Evolutionary conservation across 139 green algal genomes (phyloP), one percentile per base, ranked within the genome.

Genomic region (Chlamydomonas applanata): DNA sequence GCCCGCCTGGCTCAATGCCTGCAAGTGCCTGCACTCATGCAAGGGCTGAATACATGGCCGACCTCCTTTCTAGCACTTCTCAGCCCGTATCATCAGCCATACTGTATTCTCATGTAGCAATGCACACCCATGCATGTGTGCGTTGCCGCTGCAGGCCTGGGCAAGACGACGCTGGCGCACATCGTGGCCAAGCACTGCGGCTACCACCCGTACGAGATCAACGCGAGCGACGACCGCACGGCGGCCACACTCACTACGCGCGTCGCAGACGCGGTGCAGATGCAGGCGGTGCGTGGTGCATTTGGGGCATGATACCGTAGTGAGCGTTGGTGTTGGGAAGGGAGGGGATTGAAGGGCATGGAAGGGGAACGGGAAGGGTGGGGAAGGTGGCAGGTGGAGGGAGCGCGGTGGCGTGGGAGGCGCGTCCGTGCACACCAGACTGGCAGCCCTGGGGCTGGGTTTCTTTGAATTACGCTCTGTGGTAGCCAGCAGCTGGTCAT

Each of bases 141-240:
- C n/a, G 30, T 22, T 52, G n/a, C n/a, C n/a, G 33, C 65, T 77
- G 40, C 90, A 89, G 95, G 96, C 25, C 69, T 96, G 32, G 96
- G 96, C 40, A 99, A 99, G 81, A 99, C 96, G 4, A 99, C 94
- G 0, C 81, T 99, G 40, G 96, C 93, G 1, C 94, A 99, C 72
- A 87, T 98, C 20, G 89, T 89, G 2, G 96, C 95, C 0, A 61
- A 73, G 16, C 95, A 98, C 77, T 98, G 95, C 76, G 95, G 96
- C 44, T 99, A 99, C 80, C 81, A 91, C 9, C 82, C 92, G 0
- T 81, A 96, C 44, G 95, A 98, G 84, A 94, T 99, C 85, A 98
- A 99, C 75, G 95, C 95, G 17, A 91, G 78, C 20, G 95, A 99
- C 82, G 95, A 99, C 64, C 85, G 96, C 49, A 92, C 67, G 1